phyloP scores from a whole-genome alignment of 495 filamentous ascomycete species.

The Podospora appendiculata region DNA sequence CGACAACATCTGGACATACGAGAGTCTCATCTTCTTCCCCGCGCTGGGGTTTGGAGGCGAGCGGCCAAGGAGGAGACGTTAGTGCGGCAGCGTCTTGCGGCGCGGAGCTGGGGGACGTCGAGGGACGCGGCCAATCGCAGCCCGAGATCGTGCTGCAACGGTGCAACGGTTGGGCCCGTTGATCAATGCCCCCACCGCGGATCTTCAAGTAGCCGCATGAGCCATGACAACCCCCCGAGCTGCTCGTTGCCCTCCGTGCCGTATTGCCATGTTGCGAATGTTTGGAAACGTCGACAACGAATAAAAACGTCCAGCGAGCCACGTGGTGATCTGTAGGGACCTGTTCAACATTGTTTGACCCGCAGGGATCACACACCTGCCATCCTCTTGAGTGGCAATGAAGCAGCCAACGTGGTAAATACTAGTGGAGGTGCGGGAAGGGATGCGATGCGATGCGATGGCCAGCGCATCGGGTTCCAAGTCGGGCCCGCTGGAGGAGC shows the following conservation, averaged over 20 bases:
- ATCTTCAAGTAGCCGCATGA: not conserved
- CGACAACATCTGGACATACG: slow-evolving; percentile 1
- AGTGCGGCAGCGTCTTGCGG: slow-evolving; percentile 17
- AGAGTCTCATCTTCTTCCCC: slow-evolving; percentile 28
- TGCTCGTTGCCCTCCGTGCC: not conserved
- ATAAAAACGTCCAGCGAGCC: not conserved
- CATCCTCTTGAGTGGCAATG: slow-evolving; percentile 13
- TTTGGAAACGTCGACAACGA: slow-evolving; percentile 18
- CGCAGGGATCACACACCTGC: slow-evolving; percentile 15
- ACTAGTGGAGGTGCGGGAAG: not conserved
- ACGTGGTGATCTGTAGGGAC: slow-evolving; percentile 6
- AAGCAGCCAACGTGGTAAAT: slow-evolving; percentile 1
- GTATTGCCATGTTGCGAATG: slow-evolving; percentile 4
- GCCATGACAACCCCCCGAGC: not conserved
- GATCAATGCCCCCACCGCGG: not conserved
- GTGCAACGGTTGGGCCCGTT: too few species aligned
- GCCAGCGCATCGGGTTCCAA: too few species aligned
- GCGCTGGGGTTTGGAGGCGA: slow-evolving; percentile 29
- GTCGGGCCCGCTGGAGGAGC: too few species aligned
- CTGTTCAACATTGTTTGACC: slow-evolving; percentile 11
- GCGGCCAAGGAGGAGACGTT: slow-evolving; percentile 13
- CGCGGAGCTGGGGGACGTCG: not conserved
- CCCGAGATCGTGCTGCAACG: too few species aligned
- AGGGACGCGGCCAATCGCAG: not conserved
- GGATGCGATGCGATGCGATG: not conserved